Conservation (phyloP, 1,284 basidiomycete species). For the Singerocomus inundabilis region DNA sequence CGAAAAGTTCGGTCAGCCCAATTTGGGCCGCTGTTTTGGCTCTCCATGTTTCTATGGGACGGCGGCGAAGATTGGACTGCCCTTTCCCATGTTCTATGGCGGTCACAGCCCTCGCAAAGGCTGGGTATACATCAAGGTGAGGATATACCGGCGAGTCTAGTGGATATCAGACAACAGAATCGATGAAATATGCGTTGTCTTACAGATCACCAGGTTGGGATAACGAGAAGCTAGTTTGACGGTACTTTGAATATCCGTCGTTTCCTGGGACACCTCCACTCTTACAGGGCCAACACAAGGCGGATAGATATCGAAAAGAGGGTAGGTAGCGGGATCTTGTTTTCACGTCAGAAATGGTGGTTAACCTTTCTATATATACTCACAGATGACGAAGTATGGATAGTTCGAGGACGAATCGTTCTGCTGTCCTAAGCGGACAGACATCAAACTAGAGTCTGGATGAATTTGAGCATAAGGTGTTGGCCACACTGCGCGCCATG, state of each 20-base stretch:
- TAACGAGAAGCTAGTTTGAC: slow-evolving; percentile 14
- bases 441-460: not conserved
- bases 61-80: slow-evolving; percentile 8
- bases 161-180: slow-evolving; percentile 1
- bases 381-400: slow-evolving; percentile 37
- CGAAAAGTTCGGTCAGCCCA: slow-evolving; percentile 10
- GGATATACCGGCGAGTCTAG: slow-evolving; percentile 34
- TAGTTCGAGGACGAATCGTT: slow-evolving; percentile 21
- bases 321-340: slow-evolving; percentile 44
- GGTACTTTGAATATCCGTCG: not conserved
- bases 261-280: not conserved
- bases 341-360: slow-evolving; percentile 10
- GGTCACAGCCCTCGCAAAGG: not conserved
- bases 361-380: slow-evolving; percentile 12
- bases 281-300: not conserved
- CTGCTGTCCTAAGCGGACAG: slow-evolving; percentile 1
- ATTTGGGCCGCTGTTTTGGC: slow-evolving; percentile 16
- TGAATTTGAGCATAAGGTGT: not conserved
- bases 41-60: slow-evolving; percentile 20
- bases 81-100: not conserved
- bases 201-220: slow-evolving; percentile 28
- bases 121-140: slow-evolving; percentile 32
- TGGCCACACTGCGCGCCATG: slow-evolving; percentile 24
- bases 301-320: slow-evolving; percentile 48
- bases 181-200: slow-evolving; percentile 1